These are phyloP conservation scores for Nigrograna mackinnonii DNA, from an alignment of 2,329 filamentous ascomycete genomes.

Conservation along the genomic window DNA sequence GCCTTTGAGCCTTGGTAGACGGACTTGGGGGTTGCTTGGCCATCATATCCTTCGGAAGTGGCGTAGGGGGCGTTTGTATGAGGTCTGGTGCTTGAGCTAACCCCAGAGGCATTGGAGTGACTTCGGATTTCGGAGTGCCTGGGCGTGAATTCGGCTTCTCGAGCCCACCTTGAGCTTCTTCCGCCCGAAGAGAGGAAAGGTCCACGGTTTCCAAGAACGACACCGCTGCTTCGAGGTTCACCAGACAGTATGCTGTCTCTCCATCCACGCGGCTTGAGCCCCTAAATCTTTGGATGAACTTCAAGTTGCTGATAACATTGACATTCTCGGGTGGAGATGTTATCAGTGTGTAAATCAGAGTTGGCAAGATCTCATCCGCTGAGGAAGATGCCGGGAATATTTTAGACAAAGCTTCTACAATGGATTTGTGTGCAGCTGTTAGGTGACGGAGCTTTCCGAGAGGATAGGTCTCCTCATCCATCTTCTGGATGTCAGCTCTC, in stretches of 20 bases:
- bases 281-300: conserved; percentile 91
- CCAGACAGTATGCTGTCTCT: conserved; percentile 93
- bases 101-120: conserved; percentile 45
- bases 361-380: conserved; percentile 95
- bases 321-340: conserved; percentile 84
- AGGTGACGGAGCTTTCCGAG: conserved; percentile 89
- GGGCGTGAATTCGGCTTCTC: conserved; percentile 57
- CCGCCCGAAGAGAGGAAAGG: conserved; percentile 80
- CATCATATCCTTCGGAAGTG: conserved; percentile 20
- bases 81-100: conserved; percentile 40
- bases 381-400: conserved; percentile 76
- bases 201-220: conserved; percentile 96
- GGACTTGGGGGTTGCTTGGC: conserved; percentile 32
- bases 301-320: conserved; percentile 90
- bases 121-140: conserved; percentile 45
- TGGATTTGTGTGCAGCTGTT: conserved; percentile 87
- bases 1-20: conserved; percentile 65
- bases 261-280: conserved; percentile 85
- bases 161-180: conserved; percentile 69
- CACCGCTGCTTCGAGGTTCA: conserved; percentile 92
- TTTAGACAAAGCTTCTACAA: conserved; percentile 80
- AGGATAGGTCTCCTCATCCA: conserved; percentile 87
- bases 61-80: conserved; percentile 42
- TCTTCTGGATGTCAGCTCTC: conserved; percentile 68
- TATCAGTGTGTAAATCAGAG: conserved; percentile 94